Percentiles rank a stretch among this genome's conserved stretches.
Conservation (phyloP, 2,329 filamentous ascomycete genomes). For the Colletotrichum somersetense region DNA sequence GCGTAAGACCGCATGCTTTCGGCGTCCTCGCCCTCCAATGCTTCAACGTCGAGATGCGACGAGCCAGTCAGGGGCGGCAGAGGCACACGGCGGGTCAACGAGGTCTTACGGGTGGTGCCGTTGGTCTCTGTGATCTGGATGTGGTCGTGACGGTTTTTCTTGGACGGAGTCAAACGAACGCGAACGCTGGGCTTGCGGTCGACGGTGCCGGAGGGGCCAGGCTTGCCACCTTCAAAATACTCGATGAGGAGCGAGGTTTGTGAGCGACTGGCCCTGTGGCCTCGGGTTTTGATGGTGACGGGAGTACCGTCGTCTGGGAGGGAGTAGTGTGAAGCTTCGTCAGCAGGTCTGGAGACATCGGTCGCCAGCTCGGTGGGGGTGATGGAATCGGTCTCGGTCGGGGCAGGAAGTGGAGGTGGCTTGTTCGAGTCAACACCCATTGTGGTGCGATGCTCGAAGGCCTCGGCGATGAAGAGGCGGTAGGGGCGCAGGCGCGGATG, state of each 20-base stretch:
- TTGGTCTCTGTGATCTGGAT: constrained; percentile 89
- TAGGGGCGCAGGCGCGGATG: constrained; percentile 33
- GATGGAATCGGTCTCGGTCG: constrained; percentile 79
- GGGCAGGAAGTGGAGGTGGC: constrained; percentile 79
- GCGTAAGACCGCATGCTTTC: constrained; percentile 79
- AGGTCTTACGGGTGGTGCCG: constrained; percentile 75
- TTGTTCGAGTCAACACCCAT: constrained; percentile 70
- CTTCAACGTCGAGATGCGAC: constrained; percentile 57
- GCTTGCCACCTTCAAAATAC: constrained; percentile 88
- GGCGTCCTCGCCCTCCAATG: constrained; percentile 69
- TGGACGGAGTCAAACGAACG: constrained; percentile 83
- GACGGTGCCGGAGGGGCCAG: constrained; percentile 61
- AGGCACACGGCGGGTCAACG: constrained; percentile 67
- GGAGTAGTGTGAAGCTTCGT: constrained; percentile 81
- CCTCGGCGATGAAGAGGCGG: constrained; percentile 36
- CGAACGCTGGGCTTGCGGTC: constrained; percentile 85
- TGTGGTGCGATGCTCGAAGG: constrained; percentile 50
- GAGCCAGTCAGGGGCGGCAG: constrained; percentile 56
- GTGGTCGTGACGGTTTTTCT: constrained; percentile 77
- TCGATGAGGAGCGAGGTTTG: constrained; percentile 95
- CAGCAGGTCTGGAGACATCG: constrained; percentile 76
- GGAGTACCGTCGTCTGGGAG: constrained; percentile 90
- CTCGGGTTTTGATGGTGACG: constrained; percentile 87
- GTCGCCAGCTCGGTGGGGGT: constrained; percentile 74
- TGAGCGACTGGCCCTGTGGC: constrained; percentile 71